A percentile compares a stretch with the other conserved stretches of the same genome.
Evolutionary conservation across 352 stramenopile species (phyloP).

Genomic region (Phytopythium chamaehyphon): DNA sequence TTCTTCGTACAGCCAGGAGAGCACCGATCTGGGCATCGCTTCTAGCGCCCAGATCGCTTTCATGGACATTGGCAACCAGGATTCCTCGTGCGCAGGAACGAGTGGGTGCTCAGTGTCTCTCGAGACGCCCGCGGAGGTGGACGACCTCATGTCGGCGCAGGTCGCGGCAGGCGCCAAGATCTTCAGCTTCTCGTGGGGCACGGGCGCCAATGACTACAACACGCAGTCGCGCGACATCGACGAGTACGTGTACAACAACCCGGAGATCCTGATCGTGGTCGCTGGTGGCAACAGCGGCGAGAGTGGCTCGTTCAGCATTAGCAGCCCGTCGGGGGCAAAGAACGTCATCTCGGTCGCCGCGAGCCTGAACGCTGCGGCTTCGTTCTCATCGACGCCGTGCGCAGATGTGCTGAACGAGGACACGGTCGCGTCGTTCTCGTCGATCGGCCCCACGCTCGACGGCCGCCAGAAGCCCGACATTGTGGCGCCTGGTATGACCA

Average conservation of each 20-base stretch:
- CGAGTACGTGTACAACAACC: constrained; percentile 75
- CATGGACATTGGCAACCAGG: constrained; percentile 83
- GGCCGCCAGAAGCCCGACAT: constrained; percentile 78
- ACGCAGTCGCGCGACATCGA: constrained; percentile 54
- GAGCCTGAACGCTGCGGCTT: constrained; percentile 48
- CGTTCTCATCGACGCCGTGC: constrained; percentile 45
- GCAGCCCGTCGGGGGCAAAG: constrained; percentile 70
- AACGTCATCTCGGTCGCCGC: constrained; percentile 82
- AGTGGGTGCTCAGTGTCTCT: constrained; percentile 38
- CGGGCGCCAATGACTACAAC: constrained; percentile 56
- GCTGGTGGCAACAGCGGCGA: constrained; percentile 82
- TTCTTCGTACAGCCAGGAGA: constrained; percentile 34
- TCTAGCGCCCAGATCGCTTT: constrained; percentile 81
- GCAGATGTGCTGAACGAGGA: constrained; percentile 54
- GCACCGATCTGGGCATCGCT: constrained; percentile 62
- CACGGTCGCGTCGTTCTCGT: constrained; percentile 69
- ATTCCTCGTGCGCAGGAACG: constrained; percentile 24
- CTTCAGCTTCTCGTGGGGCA: constrained; percentile 73
- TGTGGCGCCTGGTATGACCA: constrained; percentile 63
- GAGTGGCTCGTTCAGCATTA: constrained; percentile 51
- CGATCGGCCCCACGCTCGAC: constrained; percentile 61
- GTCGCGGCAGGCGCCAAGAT: constrained; percentile 49
- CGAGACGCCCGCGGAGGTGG: constrained; percentile 38
- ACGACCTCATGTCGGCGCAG: constrained; percentile 54
- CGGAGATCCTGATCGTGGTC: constrained; percentile 73